These are phyloP conservation scores for Detonula confervacea DNA, from an alignment of 352 stramenopile species.

Conservation along the genomic window DNA sequence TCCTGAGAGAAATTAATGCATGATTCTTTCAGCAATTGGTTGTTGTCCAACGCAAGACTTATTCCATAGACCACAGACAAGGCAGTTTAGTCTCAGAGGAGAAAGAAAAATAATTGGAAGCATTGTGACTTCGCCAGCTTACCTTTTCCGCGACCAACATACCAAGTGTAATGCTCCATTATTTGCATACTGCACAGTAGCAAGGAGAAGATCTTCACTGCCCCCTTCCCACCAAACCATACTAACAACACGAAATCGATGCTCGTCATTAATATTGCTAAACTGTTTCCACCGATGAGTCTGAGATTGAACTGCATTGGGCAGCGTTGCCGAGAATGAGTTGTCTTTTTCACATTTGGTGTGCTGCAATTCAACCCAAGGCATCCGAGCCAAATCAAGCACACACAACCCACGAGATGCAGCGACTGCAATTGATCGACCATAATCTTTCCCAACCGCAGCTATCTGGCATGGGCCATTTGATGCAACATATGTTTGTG, in stretches of 20 bases:
- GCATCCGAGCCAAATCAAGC: constrained; percentile 40
- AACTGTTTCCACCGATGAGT: constrained; percentile 56
- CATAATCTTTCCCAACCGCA: constrained; percentile 36
- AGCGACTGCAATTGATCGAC: constrained; percentile 50
- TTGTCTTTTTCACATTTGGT: too few relatives aligned
- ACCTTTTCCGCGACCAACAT: constrained; percentile 51
- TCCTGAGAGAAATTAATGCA: neutral
- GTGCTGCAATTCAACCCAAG: constrained; percentile 2
- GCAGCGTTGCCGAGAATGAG: neutral
- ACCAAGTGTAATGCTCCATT: constrained; percentile 30
- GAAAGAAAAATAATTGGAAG: neutral
- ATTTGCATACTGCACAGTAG: constrained; percentile 40
- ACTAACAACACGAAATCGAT: constrained; percentile 41
- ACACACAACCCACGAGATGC: constrained; percentile 49
- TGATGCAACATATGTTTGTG: constrained; percentile 42
- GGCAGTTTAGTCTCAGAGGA: neutral
- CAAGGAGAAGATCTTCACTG: constrained; percentile 49
- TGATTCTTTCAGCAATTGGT: constrained; percentile 42
- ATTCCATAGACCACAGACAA: neutral
- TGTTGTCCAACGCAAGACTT: constrained; percentile 49
- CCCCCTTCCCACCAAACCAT: constrained; percentile 53
- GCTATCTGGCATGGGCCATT: constrained; percentile 46
- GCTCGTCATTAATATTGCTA: constrained; percentile 51
- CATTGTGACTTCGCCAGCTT: neutral
- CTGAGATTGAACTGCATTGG: neutral